phyloP scores from a whole-genome alignment of 495 filamentous ascomycete genomes.

The Tuber magnatum region DNA sequence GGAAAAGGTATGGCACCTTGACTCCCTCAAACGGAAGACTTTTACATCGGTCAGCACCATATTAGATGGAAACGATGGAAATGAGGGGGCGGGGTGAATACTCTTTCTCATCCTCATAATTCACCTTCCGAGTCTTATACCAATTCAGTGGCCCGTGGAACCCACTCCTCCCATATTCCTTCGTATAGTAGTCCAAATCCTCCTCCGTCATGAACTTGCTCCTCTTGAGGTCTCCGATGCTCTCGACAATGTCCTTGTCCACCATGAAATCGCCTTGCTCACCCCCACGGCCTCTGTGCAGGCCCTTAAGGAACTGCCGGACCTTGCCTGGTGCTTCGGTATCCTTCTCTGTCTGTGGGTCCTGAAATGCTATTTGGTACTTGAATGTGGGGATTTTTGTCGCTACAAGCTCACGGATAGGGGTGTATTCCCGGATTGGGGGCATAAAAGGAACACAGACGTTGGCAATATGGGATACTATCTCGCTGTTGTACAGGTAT shows the following conservation, averaged over 20 bases:
- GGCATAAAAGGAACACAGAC: conserved; percentile 68
- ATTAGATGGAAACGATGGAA: conserved; percentile 4
- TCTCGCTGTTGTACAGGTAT: conserved; percentile 61
- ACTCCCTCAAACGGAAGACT: conserved; percentile 45
- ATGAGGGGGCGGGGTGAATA: conserved; percentile 39
- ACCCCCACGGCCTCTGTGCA: conserved; percentile 59
- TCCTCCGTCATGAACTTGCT: conserved; percentile 56
- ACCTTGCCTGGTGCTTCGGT: conserved; percentile 54
- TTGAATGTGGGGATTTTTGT: conserved; percentile 44
- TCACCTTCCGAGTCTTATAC: conserved; percentile 67
- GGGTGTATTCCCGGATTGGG: conserved; percentile 47
- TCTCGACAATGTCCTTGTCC: conserved; percentile 47
- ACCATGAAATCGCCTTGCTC: conserved; percentile 40
- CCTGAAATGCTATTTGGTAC: conserved; percentile 75
- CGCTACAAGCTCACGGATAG: conserved; percentile 20
- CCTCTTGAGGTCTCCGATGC: conserved; percentile 47
- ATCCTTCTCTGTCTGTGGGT: conserved; percentile 56
- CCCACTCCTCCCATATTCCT: conserved; percentile 62
- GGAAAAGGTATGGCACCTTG: conserved; percentile 62
- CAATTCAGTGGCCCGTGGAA: conserved; percentile 73
- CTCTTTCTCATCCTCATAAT: conserved; percentile 66
- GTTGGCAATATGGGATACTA: conserved; percentile 65
- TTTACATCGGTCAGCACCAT: conserved; percentile 37
- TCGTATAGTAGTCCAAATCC: conserved; percentile 70
- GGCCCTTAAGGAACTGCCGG: conserved; percentile 57